Evolutionary conservation across 2,329 filamentous ascomycete species (phyloP), one percentile per base, ranked within the genome.

Genomic region (Monascus ruber): DNA sequence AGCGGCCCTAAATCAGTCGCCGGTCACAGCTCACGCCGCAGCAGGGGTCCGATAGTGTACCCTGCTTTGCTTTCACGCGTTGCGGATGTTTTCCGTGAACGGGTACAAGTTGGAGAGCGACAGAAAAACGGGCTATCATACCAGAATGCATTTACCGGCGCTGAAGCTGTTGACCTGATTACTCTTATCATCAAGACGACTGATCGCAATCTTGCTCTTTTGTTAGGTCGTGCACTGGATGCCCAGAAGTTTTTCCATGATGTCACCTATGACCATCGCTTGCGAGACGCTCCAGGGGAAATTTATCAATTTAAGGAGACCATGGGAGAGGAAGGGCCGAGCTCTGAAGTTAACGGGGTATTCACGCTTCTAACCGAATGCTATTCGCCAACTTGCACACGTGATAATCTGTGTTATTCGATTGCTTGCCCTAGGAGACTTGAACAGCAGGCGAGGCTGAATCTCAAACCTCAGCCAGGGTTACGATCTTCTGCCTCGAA

Each of bases 201-300:
- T 1, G 91, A 98, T 63, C 79, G 91, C 42, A 98, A 98, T 58
- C 70, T 98, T 44, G 91, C 91, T 7, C 70, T 98, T 36, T 76
- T 98, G 6, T 71, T 98, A 10, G 91, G 91, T 45, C 78, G 91
- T 57, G 87, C 91, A 33, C 69, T 98, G 44, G 91, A 98, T 65
- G 91, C 91, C 24, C 91, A 98, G 58, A 96, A 96, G 60, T 95
- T 94, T 68, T 98, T 98, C 60, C 91, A 98, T 67, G 91, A 98
- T 71, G 91, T 96, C 37, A 95, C 89, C 1, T 98, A 98, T 63
- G 89, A 95, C 53, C 91, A 98, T 63, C 78, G 91, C 35, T 69
- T 98, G 53, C 83, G 91, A 63, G 91, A 98, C 63, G 93, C 89
- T n/a, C 77, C 81, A 32, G 83, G 81, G 37, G 91, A 98, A 63